Conservation (phyloP, 1,284 basidiomycete species). For the Ceratobasidium sp. region DNA sequence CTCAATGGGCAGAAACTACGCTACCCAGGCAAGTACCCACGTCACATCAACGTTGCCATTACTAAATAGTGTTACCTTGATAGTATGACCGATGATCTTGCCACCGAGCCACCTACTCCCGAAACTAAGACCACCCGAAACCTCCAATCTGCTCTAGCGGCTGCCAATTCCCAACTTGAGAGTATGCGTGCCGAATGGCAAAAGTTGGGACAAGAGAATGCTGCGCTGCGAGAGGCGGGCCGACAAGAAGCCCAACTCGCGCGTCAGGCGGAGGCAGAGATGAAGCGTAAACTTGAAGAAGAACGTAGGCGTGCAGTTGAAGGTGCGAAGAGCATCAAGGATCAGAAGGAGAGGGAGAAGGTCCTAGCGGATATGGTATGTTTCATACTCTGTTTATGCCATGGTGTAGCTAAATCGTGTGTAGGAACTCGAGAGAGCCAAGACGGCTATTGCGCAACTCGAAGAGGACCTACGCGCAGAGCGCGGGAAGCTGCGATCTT, state of each 20-base stretch:
- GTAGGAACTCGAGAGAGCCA: constrained; percentile 73
- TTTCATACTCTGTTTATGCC: constrained; percentile 18
- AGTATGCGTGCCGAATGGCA: constrained; percentile 58
- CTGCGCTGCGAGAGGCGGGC: constrained; percentile 66
- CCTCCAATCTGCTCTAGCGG: constrained; percentile 15
- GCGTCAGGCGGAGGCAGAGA: constrained; percentile 64
- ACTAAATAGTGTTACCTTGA: constrained; percentile 56
- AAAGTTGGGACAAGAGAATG: constrained; percentile 69
- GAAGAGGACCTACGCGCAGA: constrained; percentile 71
- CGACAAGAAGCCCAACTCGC: constrained; percentile 49
- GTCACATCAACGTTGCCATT: constrained; percentile 25
- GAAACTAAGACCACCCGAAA: constrained; percentile 58
- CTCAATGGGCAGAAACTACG: constrained; percentile 29
- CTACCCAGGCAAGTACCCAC: constrained; percentile 14
- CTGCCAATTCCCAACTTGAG: constrained; percentile 29
- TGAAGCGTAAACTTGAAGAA: constrained; percentile 63
- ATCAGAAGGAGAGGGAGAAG: constrained; percentile 44
- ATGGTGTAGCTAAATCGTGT: background rate
- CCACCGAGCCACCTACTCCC: constrained; percentile 65
- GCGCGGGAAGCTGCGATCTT: constrained; percentile 63
- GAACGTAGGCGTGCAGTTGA: constrained; percentile 50
- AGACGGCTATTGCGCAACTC: constrained; percentile 65
- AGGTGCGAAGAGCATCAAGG: constrained; percentile 40
- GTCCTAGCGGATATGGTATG: constrained; percentile 64
- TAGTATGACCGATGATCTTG: constrained; percentile 56